phyloP scores from a whole-genome alignment of 805 yeast genomes.

The Spathaspora gorwiae region DNA sequence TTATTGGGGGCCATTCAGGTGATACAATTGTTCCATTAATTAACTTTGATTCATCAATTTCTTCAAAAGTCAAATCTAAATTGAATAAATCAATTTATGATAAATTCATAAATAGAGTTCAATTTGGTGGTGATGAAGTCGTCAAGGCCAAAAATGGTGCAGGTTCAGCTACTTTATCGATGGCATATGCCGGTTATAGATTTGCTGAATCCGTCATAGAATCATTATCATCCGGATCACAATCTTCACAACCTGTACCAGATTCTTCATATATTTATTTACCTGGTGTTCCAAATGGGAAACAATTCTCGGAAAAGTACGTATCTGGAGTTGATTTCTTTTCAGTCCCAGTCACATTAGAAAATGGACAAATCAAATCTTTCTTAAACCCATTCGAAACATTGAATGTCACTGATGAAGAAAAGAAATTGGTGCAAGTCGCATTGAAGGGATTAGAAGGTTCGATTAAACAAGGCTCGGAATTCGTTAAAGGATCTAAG shows the following conservation, averaged over 20 bases:
- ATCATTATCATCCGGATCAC: slow-evolving; percentile 17
- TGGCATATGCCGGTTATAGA: slow-evolving; percentile 91
- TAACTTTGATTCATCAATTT: slow-evolving; percentile 12
- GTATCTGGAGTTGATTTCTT: slow-evolving; percentile 42
- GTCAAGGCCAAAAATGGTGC: slow-evolving; percentile 92
- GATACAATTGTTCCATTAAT: slow-evolving; percentile 43
- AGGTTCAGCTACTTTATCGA: slow-evolving; percentile 92
- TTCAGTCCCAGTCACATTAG: slow-evolving; percentile 44
- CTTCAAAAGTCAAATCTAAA: slow-evolving; percentile 9
- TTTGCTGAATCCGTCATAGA: slow-evolving; percentile 55
- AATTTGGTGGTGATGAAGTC: slow-evolving; percentile 89
- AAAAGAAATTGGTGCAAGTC: slow-evolving; percentile 28
- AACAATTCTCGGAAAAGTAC: slow-evolving; percentile 29
- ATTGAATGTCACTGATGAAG: slow-evolving; percentile 26
- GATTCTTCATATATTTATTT: slow-evolving; percentile 52
- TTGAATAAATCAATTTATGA: slow-evolving; percentile 15
- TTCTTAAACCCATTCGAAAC: slow-evolving; percentile 31
- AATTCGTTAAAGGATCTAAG: slow-evolving; percentile 35
- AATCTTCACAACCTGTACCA: slow-evolving; percentile 21
- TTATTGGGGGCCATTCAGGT: slow-evolving; percentile 45
- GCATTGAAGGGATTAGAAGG: slow-evolving; percentile 37
- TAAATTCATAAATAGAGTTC: slow-evolving; percentile 39
- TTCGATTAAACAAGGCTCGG: slow-evolving; percentile 38
- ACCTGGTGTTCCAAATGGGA: slow-evolving; percentile 49
- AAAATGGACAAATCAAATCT: slow-evolving; percentile 32